Percentiles rank a stretch among this genome's conserved stretches.
These are phyloP conservation scores for Lachnellula cervina DNA, from an alignment of 2,329 filamentous ascomycete genomes.

Conservation along the genomic window DNA sequence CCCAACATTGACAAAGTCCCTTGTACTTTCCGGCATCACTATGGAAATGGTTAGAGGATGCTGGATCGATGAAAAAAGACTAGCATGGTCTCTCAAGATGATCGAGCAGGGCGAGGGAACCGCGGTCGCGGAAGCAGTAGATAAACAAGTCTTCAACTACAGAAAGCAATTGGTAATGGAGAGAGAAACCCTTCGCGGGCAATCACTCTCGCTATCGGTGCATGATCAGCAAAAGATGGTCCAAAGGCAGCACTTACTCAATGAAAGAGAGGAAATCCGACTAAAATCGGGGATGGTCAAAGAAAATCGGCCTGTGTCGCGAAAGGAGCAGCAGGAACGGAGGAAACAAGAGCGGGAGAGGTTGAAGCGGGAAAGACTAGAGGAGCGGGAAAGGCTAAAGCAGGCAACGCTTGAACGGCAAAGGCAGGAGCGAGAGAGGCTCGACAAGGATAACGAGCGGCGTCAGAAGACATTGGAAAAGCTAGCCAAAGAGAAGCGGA, in stretches of 20 bases:
- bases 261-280: background rate
- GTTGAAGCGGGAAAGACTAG: no score
- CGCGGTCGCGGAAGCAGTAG: slow-evolving; percentile 21
- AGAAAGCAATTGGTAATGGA: slow-evolving; percentile 5
- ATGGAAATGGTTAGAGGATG: slow-evolving; percentile 15
- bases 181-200: background rate
- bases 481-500: background rate
- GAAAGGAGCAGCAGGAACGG: background rate
- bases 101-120: slow-evolving; percentile 23
- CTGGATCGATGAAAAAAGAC: slow-evolving; percentile 17
- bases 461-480: background rate
- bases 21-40: slow-evolving; percentile 21
- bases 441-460: background rate
- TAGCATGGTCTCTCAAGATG: slow-evolving; percentile 21
- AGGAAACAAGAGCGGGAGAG: no score
- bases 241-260: background rate
- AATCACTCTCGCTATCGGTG: no score
- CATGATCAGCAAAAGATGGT: background rate
- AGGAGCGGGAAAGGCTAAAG: no score
- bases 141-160: slow-evolving; percentile 15
- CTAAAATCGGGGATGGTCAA: background rate
- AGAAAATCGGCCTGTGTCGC: background rate
- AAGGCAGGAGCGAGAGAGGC: background rate
- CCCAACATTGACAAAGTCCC: slow-evolving; percentile 17
- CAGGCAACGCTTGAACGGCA: background rate